Base-by-base conservation (phyloP, 768 basidiomycete species). In the Phanerochaete sordida region DNA sequence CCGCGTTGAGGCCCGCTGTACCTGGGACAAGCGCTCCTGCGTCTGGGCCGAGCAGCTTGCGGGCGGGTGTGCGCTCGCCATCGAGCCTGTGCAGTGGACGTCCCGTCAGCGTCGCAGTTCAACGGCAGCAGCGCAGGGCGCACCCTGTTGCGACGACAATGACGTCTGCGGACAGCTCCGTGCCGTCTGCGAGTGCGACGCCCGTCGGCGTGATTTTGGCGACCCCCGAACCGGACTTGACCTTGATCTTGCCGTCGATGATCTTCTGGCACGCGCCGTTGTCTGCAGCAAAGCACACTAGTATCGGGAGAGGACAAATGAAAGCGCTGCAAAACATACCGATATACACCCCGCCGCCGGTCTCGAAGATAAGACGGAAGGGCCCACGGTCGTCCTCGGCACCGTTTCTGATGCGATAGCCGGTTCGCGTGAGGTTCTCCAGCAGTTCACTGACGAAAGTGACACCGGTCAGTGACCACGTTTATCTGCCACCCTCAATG, bases 401-500 rank as follows among this genome's bases (percentile, higher is more conserved):
- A 6, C 87, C 87, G 9, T 69, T 64, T 47, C 79, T 82, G 11
- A 76, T 64, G 56, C 77, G 79, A 74, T 89, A 91, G 3, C 90
- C 88, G 2, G 75, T 75, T 58, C 76, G 76, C 37, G 76, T 71
- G 15, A 91, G 75, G 7, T 78, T 84, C 3, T 86, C 82, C 1
- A 88, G 77, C 16, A 84, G 57, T 12, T 47, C 69, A 67, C 69
- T 71, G 47, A 45, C n/a, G n/a, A n/a, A n/a, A n/a, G n/a, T n/a
- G n/a, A n/a, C n/a, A n/a, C n/a, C n/a, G n/a, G n/a, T n/a, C n/a
- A n/a, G n/a, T n/a, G n/a, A n/a, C n/a, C n/a, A n/a, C n/a, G n/a
- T n/a, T n/a, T n/a, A n/a, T n/a, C n/a, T n/a, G n/a, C n/a, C n/a
- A n/a, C n/a, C n/a, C n/a, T n/a, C n/a, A n/a, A n/a, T n/a, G n/a